Conservation (phyloP, 1,284 basidiomycete genomes). For the Leccinum griseonigrum region DNA sequence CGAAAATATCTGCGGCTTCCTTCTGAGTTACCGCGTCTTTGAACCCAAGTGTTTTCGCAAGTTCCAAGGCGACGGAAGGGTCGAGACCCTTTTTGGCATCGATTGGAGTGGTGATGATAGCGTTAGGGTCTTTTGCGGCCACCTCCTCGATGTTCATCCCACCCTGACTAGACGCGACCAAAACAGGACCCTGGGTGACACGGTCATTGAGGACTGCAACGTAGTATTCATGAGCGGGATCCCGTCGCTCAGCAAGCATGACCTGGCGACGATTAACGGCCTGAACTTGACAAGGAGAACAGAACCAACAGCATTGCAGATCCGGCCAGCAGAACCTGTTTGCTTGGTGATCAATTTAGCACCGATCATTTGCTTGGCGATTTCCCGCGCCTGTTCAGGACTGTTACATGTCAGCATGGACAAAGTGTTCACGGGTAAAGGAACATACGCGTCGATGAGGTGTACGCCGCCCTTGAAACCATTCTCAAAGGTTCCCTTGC, state of each 20-base stretch:
- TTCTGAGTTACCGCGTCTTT: conserved; percentile 67
- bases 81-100: conserved; percentile 84
- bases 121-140: conserved; percentile 92
- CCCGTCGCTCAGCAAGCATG: conserved; percentile 96
- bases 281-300: conserved; percentile 11
- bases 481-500: conserved; percentile 97
- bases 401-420: conserved; percentile 40
- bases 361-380: conserved; percentile 93
- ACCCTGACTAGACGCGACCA: conserved; percentile 92
- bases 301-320: conserved; percentile 87
- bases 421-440: not conserved
- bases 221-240: conserved; percentile 97
- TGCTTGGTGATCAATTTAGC: conserved; percentile 98
- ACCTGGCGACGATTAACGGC: conserved; percentile 51
- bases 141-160: conserved; percentile 99
- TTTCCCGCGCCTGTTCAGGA: conserved; percentile 85
- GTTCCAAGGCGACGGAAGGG: conserved; percentile 66
- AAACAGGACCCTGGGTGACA: conserved; percentile 82
- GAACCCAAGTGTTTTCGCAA: conserved; percentile 94
- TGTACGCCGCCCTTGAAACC: conserved; percentile 98
- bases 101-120: conserved; percentile 96
- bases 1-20: conserved; percentile 92
- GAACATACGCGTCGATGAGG: conserved; percentile 79
- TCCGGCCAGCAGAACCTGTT: conserved; percentile 88
- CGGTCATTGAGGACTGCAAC: conserved; percentile 98